Conservation (phyloP, 441 rosid species). For the Lagerstroemia fauriei region DNA sequence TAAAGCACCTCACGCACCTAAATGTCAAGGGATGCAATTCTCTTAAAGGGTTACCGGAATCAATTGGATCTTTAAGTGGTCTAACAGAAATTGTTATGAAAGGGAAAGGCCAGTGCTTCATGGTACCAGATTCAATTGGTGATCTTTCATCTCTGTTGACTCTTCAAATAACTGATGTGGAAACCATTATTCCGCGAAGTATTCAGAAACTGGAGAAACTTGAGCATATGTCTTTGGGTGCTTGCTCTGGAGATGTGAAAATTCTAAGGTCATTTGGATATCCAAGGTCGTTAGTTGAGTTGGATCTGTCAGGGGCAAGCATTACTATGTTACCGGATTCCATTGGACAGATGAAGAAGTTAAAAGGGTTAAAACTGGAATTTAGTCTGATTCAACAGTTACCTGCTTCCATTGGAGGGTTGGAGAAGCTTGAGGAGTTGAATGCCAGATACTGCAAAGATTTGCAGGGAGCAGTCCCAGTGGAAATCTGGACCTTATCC, state of each 20-base stretch:
- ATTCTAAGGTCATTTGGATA: conserved; percentile 2
- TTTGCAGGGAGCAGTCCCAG: not conserved
- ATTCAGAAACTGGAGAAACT: conserved; percentile 3
- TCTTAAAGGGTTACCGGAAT: conserved; percentile 13
- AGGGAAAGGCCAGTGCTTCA: not conserved
- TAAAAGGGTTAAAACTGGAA: not conserved
- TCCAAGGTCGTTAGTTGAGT: not conserved
- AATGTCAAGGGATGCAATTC: not conserved
- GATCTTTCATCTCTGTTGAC: not conserved
- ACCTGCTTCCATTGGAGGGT: too few species aligned
- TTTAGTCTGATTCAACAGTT: too few species aligned
- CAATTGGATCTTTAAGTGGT: not conserved
- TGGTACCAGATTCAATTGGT: conserved; percentile 7
- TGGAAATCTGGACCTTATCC: not conserved
- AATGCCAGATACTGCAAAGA: not conserved
- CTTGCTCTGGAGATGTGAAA: not conserved
- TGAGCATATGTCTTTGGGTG: not conserved
- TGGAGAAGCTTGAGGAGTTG: conserved; percentile 21
- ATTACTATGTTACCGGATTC: not conserved
- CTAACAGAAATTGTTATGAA: conserved; percentile 9
- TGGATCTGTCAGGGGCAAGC: not conserved
- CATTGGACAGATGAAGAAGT: not conserved
- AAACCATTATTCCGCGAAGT: not conserved
- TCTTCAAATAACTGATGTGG: not conserved
- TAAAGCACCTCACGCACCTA: conserved; percentile 10